Evolutionary conservation across 1,139 yeast genomes (phyloP).

Genomic region (Yamadazyma buinensis): DNA sequence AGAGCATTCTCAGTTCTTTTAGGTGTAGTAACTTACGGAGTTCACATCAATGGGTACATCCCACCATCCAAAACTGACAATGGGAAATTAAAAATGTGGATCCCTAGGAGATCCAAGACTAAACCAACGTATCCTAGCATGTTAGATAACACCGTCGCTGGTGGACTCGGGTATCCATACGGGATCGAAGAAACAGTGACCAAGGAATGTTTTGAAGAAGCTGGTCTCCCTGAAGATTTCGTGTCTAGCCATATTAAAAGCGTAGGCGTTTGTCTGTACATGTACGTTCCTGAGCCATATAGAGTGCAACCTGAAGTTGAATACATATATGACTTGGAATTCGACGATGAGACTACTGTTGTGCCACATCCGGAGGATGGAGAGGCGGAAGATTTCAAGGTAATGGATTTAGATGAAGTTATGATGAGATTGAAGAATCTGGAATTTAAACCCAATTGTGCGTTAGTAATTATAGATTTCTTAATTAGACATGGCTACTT

Average conservation of each 20-base stretch:
- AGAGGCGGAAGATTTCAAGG: conserved; percentile 71
- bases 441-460: conserved; percentile 89
- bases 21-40: conserved; percentile 89
- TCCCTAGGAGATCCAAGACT: conserved; percentile 71
- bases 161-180: conserved; percentile 84
- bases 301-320: conserved; percentile 88
- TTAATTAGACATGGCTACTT: conserved; percentile 76
- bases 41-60: conserved; percentile 78
- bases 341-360: conserved; percentile 44
- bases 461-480: conserved; percentile 74
- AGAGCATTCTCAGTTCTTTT: conserved; percentile 76
- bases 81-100: conserved; percentile 65
- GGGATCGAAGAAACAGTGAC: conserved; percentile 73
- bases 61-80: conserved; percentile 32
- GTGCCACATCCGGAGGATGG: conserved; percentile 78
- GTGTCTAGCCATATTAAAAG: conserved; percentile 43
- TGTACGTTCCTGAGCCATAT: conserved; percentile 38
- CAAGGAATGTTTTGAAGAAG: conserved; percentile 90
- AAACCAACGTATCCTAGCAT: conserved; percentile 88
- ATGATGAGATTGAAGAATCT: conserved; percentile 41
- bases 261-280: conserved; percentile 70
- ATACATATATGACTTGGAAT: conserved; percentile 66
- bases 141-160: conserved; percentile 93
- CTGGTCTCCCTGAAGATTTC: conserved; percentile 60
- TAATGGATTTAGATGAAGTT: conserved; percentile 61